Percentiles rank a stretch among this genome's conserved stretches.
phyloP scores from a whole-genome alignment of 2,329 filamentous ascomycete genomes.

The Alternaria incomplexa region DNA sequence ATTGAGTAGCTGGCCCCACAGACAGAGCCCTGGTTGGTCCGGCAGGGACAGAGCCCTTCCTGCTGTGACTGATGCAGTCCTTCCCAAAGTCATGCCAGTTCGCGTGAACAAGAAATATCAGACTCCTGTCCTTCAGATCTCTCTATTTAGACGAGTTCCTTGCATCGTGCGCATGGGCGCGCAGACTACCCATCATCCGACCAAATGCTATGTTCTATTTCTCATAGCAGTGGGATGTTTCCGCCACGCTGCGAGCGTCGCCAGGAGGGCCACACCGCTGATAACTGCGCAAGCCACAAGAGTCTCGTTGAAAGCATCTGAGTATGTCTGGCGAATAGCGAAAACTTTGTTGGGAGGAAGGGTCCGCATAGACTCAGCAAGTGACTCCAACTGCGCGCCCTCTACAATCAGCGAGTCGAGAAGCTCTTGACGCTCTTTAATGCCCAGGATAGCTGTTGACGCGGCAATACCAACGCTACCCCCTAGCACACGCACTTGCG shows the following conservation, averaged over 20 bases:
- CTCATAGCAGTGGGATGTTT: constrained; percentile 1
- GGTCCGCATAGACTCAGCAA: constrained; percentile 9
- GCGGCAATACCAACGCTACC: constrained; percentile 16
- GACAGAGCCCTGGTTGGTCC: neutral
- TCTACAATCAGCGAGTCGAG: constrained; percentile 3
- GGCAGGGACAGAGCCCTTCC: neutral
- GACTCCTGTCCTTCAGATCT: neutral
- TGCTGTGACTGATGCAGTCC: neutral
- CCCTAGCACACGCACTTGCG: constrained; percentile 15
- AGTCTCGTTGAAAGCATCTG: constrained; percentile 23
- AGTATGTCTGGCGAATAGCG: constrained; percentile 13
- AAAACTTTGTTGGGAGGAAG: neutral
- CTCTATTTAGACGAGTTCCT: too few relatives aligned
- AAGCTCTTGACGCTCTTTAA: constrained; percentile 10
- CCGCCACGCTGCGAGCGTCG: constrained; percentile 16
- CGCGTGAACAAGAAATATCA: too few relatives aligned
- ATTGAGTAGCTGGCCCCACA: neutral
- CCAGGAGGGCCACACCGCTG: constrained; percentile 16
- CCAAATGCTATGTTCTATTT: neutral
- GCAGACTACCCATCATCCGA: neutral
- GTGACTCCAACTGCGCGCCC: constrained; percentile 7
- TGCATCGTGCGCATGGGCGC: neutral
- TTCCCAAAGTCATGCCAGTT: neutral
- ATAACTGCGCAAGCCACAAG: constrained; percentile 24
- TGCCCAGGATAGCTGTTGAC: constrained; percentile 15